Conservation (phyloP, 805 yeast species). For the Saitoella complicata region DNA sequence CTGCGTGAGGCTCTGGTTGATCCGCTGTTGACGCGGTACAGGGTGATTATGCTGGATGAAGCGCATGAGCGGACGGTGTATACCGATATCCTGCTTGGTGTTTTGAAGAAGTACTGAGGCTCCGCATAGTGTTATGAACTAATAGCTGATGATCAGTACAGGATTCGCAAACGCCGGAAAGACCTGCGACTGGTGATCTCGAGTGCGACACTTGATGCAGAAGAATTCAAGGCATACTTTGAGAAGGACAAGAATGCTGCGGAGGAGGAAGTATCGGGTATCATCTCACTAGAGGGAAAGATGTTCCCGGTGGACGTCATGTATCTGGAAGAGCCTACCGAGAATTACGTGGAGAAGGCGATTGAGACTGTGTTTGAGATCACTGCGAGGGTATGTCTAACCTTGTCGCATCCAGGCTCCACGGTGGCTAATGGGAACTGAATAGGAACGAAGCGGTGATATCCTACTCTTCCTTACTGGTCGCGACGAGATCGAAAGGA, state of each 20-base stretch:
- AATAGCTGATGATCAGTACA: neutral
- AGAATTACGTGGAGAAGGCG: conserved; percentile 66
- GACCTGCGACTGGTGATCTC: conserved; percentile 66
- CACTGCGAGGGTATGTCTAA: conserved; percentile 27
- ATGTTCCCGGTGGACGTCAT: conserved; percentile 64
- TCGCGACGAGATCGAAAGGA: conserved; percentile 66
- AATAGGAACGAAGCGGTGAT: conserved; percentile 40
- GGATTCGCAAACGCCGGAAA: conserved; percentile 34
- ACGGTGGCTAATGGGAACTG: too few species aligned
- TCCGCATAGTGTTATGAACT: too few species aligned
- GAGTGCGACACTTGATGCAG: conserved; percentile 73
- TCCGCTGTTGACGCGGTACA: conserved; percentile 42
- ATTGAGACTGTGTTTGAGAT: conserved; percentile 53
- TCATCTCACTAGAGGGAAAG: conserved; percentile 30
- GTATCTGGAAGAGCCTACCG: conserved; percentile 37
- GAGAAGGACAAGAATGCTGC: neutral
- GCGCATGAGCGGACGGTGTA: conserved; percentile 72
- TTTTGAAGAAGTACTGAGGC: conserved; percentile 40
- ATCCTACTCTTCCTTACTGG: conserved; percentile 80
- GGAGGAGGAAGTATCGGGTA: neutral
- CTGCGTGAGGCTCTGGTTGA: conserved; percentile 57
- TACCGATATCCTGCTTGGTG: conserved; percentile 61
- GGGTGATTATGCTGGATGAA: conserved; percentile 72
- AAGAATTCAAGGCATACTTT: conserved; percentile 45
- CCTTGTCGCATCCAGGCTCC: too few species aligned